Conservation (phyloP, 2,329 filamentous ascomycete species). For the Fusarium cicatricum region DNA sequence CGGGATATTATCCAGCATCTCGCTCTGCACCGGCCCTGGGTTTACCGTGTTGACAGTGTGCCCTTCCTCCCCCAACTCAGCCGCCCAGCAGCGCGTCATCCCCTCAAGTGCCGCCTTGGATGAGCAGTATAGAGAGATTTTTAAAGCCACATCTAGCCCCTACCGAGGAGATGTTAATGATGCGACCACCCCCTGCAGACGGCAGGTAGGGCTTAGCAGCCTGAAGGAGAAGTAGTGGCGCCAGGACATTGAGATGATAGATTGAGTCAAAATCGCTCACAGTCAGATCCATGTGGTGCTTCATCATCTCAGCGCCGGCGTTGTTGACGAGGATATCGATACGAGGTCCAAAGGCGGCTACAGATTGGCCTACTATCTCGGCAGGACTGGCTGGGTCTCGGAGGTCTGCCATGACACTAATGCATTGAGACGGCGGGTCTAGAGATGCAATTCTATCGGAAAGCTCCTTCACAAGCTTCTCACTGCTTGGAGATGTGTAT, state of each 20-base stretch:
- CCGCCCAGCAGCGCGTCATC: slow-evolving; percentile 65
- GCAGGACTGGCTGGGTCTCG: not conserved
- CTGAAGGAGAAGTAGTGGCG: slow-evolving; percentile 20
- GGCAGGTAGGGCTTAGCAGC: slow-evolving; percentile 11
- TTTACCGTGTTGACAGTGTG: slow-evolving; percentile 69
- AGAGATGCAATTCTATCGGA: slow-evolving; percentile 12
- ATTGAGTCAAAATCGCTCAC: slow-evolving; percentile 17
- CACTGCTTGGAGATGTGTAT: slow-evolving; percentile 22
- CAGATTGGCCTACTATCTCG: slow-evolving; percentile 2
- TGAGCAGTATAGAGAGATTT: slow-evolving; percentile 20
- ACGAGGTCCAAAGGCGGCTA: slow-evolving; percentile 2
- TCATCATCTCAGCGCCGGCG: slow-evolving; percentile 24
- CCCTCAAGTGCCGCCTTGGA: slow-evolving; percentile 29
- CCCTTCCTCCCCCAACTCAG: slow-evolving; percentile 56
- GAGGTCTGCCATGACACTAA: slow-evolving; percentile 16
- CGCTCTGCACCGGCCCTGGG: slow-evolving; percentile 66
- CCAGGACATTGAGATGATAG: slow-evolving; percentile 28
- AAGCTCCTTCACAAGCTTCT: slow-evolving; percentile 10
- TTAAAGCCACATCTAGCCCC: slow-evolving; percentile 22
- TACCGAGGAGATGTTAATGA: slow-evolving; percentile 26
- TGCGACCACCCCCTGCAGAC: not conserved
- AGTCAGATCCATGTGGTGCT: slow-evolving; percentile 8
- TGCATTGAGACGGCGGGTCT: slow-evolving; percentile 6
- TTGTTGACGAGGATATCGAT: slow-evolving; percentile 26
- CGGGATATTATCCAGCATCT: slow-evolving; percentile 59